Evolutionary conservation across 768 basidiomycete species (phyloP).

Genomic region (Pleurotus ostreatus): DNA sequence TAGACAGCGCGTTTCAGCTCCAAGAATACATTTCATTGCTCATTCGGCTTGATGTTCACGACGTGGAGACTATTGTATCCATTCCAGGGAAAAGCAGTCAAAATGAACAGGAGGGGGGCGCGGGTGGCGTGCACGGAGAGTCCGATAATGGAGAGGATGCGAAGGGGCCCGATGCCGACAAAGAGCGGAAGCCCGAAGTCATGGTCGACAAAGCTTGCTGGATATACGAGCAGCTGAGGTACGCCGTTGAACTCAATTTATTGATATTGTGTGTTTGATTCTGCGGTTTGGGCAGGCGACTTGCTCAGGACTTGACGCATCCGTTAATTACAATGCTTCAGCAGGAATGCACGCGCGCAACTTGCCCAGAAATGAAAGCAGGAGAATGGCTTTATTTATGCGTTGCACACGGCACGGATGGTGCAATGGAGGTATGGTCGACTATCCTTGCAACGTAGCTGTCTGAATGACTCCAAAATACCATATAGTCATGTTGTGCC

Average conservation of each 20-base stretch:
- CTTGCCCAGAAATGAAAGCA: constrained; percentile 98
- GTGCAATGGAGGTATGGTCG: constrained; percentile 71
- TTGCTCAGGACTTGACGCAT: constrained; percentile 84
- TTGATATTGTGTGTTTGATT: background rate
- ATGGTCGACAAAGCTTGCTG: constrained; percentile 80
- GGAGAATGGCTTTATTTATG: constrained; percentile 97
- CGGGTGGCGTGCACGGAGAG: background rate
- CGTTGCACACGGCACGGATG: constrained; percentile 91
- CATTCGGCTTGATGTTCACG: constrained; percentile 82
- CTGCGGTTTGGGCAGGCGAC: constrained; percentile 48
- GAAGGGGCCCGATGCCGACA: constrained; percentile 24
- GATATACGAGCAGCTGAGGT: constrained; percentile 67
- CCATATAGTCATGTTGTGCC: constrained; percentile 82
- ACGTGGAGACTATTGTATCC: constrained; percentile 77
- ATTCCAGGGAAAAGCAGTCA: constrained; percentile 55
- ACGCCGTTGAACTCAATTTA: constrained; percentile 5
- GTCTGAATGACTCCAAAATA: background rate
- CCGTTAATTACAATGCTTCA: constrained; percentile 83
- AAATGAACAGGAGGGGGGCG: constrained; percentile 18
- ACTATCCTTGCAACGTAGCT: too few relatives aligned
- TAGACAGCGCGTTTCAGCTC: constrained; percentile 91
- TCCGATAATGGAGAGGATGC: constrained; percentile 25
- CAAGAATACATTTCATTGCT: constrained; percentile 92
- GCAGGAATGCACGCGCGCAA: constrained; percentile 78
- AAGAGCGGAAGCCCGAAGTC: constrained; percentile 39